Evolutionary conservation across 371 early-diverging fungal species (phyloP).

Genomic region (Lichtheimia ornata): DNA sequence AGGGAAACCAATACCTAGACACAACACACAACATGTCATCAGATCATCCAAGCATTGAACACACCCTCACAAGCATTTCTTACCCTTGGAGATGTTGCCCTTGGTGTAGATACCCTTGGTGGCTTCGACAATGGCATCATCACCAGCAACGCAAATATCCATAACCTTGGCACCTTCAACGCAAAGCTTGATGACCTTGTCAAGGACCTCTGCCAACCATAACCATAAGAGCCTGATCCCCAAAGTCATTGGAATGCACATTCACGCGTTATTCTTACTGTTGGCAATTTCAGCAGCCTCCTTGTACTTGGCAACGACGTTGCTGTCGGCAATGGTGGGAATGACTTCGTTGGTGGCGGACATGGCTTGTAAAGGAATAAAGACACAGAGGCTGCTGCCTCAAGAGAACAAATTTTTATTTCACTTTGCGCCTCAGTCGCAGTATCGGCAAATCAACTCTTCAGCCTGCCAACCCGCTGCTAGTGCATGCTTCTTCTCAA

Average conservation of each 20-base stretch:
- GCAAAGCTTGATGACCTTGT: slow-evolving; percentile 67
- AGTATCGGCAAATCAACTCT: too few species aligned
- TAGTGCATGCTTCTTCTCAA: too few species aligned
- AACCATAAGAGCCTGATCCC: too few species aligned
- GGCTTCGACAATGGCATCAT: slow-evolving; percentile 70
- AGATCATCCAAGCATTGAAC: neutral
- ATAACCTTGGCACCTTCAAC: slow-evolving; percentile 74
- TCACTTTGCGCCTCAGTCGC: too few species aligned
- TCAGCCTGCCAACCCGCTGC: too few species aligned
- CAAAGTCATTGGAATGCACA: neutral
- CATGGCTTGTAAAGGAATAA: slow-evolving; percentile 7
- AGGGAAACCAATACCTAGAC: slow-evolving; percentile 85
- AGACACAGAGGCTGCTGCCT: neutral
- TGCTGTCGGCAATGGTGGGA: slow-evolving; percentile 54
- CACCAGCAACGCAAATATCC: slow-evolving; percentile 84
- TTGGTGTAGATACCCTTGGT: slow-evolving; percentile 62
- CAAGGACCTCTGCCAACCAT: slow-evolving; percentile 58
- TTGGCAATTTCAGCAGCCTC: slow-evolving; percentile 86
- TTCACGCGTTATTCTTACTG: slow-evolving; percentile 44
- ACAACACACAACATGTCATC: neutral
- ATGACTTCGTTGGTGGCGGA: slow-evolving; percentile 30
- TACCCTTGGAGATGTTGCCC: slow-evolving; percentile 71
- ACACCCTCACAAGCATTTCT: neutral
- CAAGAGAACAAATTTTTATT: too few species aligned
- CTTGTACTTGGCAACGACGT: slow-evolving; percentile 86